Evolutionary conservation across 2,329 filamentous ascomycete genomes (phyloP).

Genomic region (Malbranchea zuffiana): DNA sequence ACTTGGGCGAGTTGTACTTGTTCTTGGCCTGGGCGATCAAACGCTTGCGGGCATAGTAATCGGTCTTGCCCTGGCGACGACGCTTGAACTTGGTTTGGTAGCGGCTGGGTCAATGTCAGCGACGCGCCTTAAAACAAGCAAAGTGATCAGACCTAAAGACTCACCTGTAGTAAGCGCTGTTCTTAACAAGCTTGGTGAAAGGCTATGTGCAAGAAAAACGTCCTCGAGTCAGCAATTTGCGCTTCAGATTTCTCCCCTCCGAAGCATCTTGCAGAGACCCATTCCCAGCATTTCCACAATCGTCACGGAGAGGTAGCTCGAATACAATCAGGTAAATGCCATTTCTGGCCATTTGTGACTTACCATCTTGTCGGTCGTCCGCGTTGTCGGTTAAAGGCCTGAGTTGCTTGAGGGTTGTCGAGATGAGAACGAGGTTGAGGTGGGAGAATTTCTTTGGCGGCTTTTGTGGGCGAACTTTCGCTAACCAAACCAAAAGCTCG

Average conservation of each 20-base stretch:
- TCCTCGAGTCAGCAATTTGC: constrained; percentile 98
- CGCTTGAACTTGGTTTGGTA: constrained; percentile 99
- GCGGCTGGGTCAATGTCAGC: constrained; percentile 50
- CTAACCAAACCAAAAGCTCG: constrained; percentile 25
- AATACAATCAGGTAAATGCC: constrained; percentile 11
- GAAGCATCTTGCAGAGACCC: constrained; percentile 99
- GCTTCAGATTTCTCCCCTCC: constrained; percentile 76
- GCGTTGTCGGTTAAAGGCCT: constrained; percentile 12
- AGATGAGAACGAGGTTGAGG: constrained; percentile 19
- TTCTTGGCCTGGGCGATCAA: constrained; percentile 99
- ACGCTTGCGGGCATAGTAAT: constrained; percentile 99
- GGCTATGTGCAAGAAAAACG: constrained; percentile 49
- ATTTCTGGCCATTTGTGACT: constrained; percentile 24
- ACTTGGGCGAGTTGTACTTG: constrained; percentile 99
- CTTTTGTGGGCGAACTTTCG: constrained; percentile 32
- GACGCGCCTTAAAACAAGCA: constrained; percentile 9
- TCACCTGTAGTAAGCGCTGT: constrained; percentile 97
- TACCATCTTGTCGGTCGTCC: constrained; percentile 37
- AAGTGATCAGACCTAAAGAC: constrained; percentile 26
- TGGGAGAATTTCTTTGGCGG: constrained; percentile 19
- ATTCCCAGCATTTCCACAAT: constrained; percentile 24
- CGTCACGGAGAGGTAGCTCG: background rate
- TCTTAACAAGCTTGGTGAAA: constrained; percentile 95
- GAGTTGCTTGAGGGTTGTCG: constrained; percentile 24
- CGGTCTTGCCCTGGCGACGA: constrained; percentile 91